Evolutionary conservation across 805 yeast species (phyloP), one percentile per base, ranked within the genome.

Genomic region (Zygosaccharomyces rouxii): DNA sequence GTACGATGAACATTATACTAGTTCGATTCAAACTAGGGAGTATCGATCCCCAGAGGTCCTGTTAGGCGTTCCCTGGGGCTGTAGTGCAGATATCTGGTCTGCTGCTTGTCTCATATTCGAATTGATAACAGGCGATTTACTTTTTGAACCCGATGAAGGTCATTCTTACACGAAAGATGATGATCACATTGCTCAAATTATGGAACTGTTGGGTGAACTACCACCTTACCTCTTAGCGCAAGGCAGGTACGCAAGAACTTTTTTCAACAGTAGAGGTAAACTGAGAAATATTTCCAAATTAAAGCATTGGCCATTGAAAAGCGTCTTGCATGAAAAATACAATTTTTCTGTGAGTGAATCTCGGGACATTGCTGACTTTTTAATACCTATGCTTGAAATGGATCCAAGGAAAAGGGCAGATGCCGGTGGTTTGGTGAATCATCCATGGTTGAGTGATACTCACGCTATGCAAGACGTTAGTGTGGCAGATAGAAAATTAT

Each of bases 41-140:
- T 89, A 89, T 66, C 75, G 99, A 39, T 80, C 97, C 0, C 98
- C 98, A 1, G 99, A 92, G 61, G 86, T 85, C 4, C 67, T 86
- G 13, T 59, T 86, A 16, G 94, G 95, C 0, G 78, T 86, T 7
- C 74, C 79, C 28, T 94, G 99, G 99, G 99, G 99, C 0, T 89
- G 96, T 45, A 82, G 92, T 47, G 84, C 95, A 1, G 99, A 94
- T 68, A 77, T 92, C 42, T 94, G 99, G 99, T 86, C 96, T n/a
- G 74, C 86, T 59, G 97, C 95, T 0, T 90, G 98, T 69, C 70
- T 94, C 59, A 74, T 86, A 1, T 94, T 94, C 69, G 99, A 94
- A 70, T 74, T 94, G 21, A 68, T 92, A 38, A 92, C 99, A 0
- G 98, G 98, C 3, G 98, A 92, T 67, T 90, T 90, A 60, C 68